Evolutionary conservation across 768 basidiomycete species (phyloP).

Genomic region (Kwoniella sp.): DNA sequence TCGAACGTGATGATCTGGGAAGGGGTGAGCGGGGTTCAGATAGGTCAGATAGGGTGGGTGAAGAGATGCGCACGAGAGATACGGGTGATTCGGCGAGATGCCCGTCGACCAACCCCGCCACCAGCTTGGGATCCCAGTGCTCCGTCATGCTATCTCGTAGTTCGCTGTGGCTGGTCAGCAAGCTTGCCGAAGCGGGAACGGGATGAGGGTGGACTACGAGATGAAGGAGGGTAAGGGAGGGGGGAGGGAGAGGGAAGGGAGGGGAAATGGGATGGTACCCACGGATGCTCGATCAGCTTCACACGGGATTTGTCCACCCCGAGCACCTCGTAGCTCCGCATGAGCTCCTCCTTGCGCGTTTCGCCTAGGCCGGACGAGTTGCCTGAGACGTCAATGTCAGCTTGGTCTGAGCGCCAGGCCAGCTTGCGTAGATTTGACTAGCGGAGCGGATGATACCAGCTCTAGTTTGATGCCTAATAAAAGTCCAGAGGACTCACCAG

Average conservation of each 20-base stretch:
- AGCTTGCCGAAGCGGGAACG: neutral
- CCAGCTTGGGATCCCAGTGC: slow-evolving; percentile 56
- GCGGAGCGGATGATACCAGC: too few species aligned
- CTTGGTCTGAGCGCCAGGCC: too few species aligned
- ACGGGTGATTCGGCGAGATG: neutral
- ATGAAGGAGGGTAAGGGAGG: neutral
- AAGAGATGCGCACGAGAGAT: too few species aligned
- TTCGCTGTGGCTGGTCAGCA: neutral
- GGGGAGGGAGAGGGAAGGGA: neutral
- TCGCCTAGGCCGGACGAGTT: slow-evolving; percentile 73
- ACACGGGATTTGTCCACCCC: slow-evolving; percentile 60
- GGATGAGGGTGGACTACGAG: neutral
- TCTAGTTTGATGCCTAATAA: too few species aligned
- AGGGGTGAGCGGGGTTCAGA: too few species aligned
- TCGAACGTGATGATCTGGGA: slow-evolving; percentile 88
- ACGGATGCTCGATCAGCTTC: slow-evolving; percentile 69
- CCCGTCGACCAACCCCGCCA: slow-evolving; percentile 37
- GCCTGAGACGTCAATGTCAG: slow-evolving; percentile 47
- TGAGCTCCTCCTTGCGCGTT: slow-evolving; percentile 60
- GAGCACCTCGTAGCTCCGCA: slow-evolving; percentile 62
- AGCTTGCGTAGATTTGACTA: too few species aligned
- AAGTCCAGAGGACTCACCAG: too few species aligned
- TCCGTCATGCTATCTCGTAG: slow-evolving; percentile 15
- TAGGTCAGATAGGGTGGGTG: too few species aligned
- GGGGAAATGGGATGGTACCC: slow-evolving; percentile 49